Conservation (phyloP, 1,284 basidiomycete genomes). For the Cutaneotrichosporon mucoides region DNA sequence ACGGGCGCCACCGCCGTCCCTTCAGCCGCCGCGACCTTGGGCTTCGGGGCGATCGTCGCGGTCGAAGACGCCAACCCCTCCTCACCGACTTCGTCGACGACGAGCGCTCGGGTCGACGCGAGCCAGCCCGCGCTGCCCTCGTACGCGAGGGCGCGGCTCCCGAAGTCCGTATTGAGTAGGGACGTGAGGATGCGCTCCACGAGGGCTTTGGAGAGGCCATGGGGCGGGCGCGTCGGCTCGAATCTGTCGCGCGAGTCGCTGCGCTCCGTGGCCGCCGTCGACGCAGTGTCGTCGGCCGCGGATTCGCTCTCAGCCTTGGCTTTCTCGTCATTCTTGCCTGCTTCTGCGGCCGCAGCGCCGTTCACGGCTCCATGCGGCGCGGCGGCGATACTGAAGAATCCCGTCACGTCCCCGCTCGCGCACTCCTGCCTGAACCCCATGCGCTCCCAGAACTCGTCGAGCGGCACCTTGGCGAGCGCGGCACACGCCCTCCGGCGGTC, state of each 20-base stretch:
- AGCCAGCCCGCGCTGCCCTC: conserved; percentile 68
- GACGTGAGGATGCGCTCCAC: conserved; percentile 64
- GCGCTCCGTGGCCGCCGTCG: not conserved
- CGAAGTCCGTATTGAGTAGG: conserved; percentile 74
- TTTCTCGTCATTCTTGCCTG: not conserved
- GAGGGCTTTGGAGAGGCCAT: conserved; percentile 1
- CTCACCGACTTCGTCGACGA: conserved; percentile 38
- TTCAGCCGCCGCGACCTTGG: conserved; percentile 21
- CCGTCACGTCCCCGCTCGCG: conserved; percentile 73
- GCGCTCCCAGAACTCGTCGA: conserved; percentile 87
- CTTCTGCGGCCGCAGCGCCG: not conserved
- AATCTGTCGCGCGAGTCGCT: not conserved
- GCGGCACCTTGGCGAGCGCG: conserved; percentile 47
- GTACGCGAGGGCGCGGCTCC: conserved; percentile 59
- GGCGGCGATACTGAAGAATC: conserved; percentile 64
- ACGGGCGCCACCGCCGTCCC: conserved; percentile 10
- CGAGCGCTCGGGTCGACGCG: conserved; percentile 53
- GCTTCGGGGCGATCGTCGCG: conserved; percentile 16
- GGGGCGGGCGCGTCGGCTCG: not conserved
- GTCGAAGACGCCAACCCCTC: conserved; percentile 24
- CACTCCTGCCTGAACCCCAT: conserved; percentile 95
- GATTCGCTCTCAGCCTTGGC: too few relatives aligned
- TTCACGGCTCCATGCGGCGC: not conserved
- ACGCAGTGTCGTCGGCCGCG: not conserved
- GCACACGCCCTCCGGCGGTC: conserved; percentile 38